phyloP scores from a whole-genome alignment of 2,329 filamentous ascomycete genomes.

The Myotisia sp. region DNA sequence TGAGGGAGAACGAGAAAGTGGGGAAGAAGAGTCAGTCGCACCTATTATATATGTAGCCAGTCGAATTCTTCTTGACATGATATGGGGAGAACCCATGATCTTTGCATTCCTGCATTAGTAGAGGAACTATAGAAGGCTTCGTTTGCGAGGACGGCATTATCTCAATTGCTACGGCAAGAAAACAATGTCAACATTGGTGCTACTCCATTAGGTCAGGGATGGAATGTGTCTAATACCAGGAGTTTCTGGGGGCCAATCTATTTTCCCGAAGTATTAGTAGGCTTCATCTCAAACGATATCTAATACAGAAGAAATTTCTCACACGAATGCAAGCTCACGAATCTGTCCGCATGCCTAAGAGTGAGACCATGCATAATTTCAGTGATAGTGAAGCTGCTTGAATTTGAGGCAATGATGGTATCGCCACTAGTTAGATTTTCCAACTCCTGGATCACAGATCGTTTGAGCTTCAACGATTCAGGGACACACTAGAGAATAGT shows the following conservation, averaged over 20 bases:
- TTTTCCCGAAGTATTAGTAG: too few species aligned
- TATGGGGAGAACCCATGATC: conserved; percentile 26
- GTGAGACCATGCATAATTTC: conserved; percentile 30
- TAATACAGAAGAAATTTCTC: conserved; percentile 7
- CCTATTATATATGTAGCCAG: conserved; percentile 30
- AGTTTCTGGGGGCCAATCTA: conserved; percentile 30
- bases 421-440: conserved; percentile 24
- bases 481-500: conserved; percentile 31
- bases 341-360: conserved; percentile 21
- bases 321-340: conserved; percentile 35
- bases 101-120: conserved; percentile 18
- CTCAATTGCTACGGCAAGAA: conserved; percentile 25
- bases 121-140: conserved; percentile 17
- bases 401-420: conserved; percentile 35
- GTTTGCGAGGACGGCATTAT: conserved; percentile 27
- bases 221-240: conserved; percentile 14
- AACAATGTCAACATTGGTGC: neutral
- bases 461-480: conserved; percentile 31
- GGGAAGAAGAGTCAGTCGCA: conserved; percentile 7
- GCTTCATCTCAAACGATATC: too few species aligned
- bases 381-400: conserved; percentile 33
- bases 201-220: neutral
- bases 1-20: neutral
- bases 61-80: conserved; percentile 23
- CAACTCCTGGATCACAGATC: conserved; percentile 25